These are phyloP conservation scores for Zalaria obscura DNA, from an alignment of 2,329 filamentous ascomycete species.

Conservation along the genomic window DNA sequence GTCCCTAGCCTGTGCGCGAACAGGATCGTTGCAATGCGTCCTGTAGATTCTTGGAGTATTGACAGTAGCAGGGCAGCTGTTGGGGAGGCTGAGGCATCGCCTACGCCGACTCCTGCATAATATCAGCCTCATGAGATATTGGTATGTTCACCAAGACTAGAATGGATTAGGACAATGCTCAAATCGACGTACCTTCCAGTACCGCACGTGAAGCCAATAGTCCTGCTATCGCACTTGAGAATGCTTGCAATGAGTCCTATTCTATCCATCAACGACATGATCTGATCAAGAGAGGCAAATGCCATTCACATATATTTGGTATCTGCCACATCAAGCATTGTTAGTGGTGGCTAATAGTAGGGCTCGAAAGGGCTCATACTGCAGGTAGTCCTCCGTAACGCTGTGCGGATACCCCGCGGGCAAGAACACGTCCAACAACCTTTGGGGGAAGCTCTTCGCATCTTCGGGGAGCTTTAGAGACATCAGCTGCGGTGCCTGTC, in stretches of 20 bases:
- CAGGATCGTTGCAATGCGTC: slow-evolving; percentile 68
- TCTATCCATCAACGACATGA: background rate
- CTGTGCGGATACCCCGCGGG: slow-evolving; percentile 80
- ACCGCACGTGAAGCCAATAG: slow-evolving; percentile 72
- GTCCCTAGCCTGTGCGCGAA: slow-evolving; percentile 75
- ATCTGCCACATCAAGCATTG: slow-evolving; percentile 27
- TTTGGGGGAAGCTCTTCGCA: slow-evolving; percentile 18
- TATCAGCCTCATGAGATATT: background rate
- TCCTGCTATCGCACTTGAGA: slow-evolving; percentile 67
- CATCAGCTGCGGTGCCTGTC: too few species aligned
- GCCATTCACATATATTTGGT: slow-evolving; percentile 50
- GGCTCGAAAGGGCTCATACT: slow-evolving; percentile 34
- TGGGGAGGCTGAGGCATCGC: slow-evolving; percentile 63
- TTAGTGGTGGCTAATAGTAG: background rate
- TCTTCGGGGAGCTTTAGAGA: slow-evolving; percentile 5
- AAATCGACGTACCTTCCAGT: slow-evolving; percentile 43
- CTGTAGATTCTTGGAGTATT: slow-evolving; percentile 69
- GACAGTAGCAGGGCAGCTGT: slow-evolving; percentile 72
- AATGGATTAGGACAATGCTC: slow-evolving; percentile 1
- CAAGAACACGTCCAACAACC: slow-evolving; percentile 58
- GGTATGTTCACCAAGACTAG: background rate
- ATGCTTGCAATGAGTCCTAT: slow-evolving; percentile 67
- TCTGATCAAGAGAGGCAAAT: background rate
- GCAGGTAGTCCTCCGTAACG: slow-evolving; percentile 71
- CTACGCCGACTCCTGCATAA: slow-evolving; percentile 57